phyloP scores from a whole-genome alignment of 2,329 filamentous ascomycete species.

The Cephalotrichum gorgonifer region DNA sequence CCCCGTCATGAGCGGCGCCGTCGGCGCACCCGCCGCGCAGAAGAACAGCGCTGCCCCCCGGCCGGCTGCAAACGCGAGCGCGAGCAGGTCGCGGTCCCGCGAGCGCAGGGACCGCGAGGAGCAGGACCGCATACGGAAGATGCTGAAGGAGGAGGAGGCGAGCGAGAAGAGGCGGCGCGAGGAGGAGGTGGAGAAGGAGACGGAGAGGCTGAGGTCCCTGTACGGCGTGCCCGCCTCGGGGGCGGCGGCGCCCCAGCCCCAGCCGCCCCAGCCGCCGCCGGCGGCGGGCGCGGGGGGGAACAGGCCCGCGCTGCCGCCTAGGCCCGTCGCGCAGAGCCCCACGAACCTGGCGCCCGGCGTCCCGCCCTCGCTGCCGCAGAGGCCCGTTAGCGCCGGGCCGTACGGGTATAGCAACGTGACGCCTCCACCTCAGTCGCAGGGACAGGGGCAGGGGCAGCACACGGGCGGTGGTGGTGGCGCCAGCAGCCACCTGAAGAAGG shows the following conservation, averaged over 20 bases:
- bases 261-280: conserved; percentile 23
- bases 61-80: conserved; percentile 35
- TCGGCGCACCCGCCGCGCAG: not conserved
- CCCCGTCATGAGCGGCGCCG: conserved; percentile 9
- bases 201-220: conserved; percentile 61
- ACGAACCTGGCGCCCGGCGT: not conserved
- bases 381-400: conserved; percentile 39
- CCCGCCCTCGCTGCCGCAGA: conserved; percentile 19
- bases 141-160: conserved; percentile 54
- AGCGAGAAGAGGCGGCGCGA: conserved; percentile 45
- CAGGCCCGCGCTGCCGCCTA: conserved; percentile 17
- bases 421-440: conserved; percentile 13
- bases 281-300: conserved; percentile 7
- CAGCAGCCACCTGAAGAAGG: conserved; percentile 13
- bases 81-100: no score
- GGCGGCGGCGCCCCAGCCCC: conserved; percentile 12
- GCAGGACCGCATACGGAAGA: conserved; percentile 46
- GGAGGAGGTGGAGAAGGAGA: conserved; percentile 64
- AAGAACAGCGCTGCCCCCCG: conserved; percentile 13
- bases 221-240: conserved; percentile 50
- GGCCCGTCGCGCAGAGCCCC: conserved; percentile 2
- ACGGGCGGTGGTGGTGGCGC: conserved; percentile 7
- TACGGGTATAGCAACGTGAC: conserved; percentile 1
- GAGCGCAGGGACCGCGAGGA: conserved; percentile 45
- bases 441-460: conserved; percentile 13